Conservation (phyloP, 1,284 basidiomycete genomes). For the Caloboletus firmus region DNA sequence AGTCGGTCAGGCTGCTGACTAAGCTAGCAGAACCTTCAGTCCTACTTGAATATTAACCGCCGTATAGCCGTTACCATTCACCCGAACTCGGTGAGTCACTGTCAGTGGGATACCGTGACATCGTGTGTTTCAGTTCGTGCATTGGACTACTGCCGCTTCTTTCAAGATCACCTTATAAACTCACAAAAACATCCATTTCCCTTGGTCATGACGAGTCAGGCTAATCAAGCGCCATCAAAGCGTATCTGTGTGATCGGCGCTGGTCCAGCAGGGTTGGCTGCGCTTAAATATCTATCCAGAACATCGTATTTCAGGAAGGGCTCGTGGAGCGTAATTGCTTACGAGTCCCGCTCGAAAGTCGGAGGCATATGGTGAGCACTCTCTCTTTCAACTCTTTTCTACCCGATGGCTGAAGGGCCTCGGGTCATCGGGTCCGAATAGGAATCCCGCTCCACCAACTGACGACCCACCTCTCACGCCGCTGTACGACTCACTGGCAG, state of each 20-base stretch:
- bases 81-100: background rate
- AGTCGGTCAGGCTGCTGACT: background rate
- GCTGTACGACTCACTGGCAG: conserved; percentile 72
- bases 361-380: conserved; percentile 69
- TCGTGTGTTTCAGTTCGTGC: background rate
- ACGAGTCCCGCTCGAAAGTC: conserved; percentile 61
- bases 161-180: background rate
- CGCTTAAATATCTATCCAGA: conserved; percentile 62
- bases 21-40: background rate
- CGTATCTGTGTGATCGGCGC: conserved; percentile 68
- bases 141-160: background rate
- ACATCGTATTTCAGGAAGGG: conserved; percentile 55
- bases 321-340: conserved; percentile 55
- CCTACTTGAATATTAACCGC: background rate
- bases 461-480: conserved; percentile 61
- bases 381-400: background rate
- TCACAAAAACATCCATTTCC: background rate
- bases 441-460: conserved; percentile 55
- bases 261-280: conserved; percentile 66
- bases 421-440: conserved; percentile 27
- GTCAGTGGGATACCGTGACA: background rate
- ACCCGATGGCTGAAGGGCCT: background rate
- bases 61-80: background rate
- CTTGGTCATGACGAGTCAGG: conserved; percentile 10
- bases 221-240: conserved; percentile 23